Conservation (phyloP, 257 asterid genomes). For the Fraxinus anomala region DNA sequence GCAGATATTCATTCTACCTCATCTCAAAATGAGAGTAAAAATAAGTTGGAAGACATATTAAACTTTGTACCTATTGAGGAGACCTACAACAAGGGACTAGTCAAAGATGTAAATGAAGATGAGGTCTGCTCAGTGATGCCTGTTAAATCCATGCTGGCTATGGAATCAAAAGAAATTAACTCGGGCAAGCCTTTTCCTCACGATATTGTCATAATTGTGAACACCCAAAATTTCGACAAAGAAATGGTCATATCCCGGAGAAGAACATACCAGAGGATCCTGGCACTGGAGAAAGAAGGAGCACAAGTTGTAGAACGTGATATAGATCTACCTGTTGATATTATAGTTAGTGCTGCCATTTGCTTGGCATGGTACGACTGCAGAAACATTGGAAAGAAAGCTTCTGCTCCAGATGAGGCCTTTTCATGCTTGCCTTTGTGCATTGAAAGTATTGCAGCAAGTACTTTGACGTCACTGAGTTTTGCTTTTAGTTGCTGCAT, state of each 20-base stretch:
- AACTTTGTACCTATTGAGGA: slow-evolving; percentile 54
- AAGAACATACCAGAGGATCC: slow-evolving; percentile 87
- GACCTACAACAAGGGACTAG: slow-evolving; percentile 36
- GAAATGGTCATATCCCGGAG: slow-evolving; percentile 93
- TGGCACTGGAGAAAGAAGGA: slow-evolving; percentile 81
- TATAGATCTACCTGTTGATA: slow-evolving; percentile 72
- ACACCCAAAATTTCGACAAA: slow-evolving; percentile 72
- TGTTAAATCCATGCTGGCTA: slow-evolving; percentile 40
- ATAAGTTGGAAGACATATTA: slow-evolving; percentile 55
- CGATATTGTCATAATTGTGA: slow-evolving; percentile 64
- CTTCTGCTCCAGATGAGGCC: slow-evolving; percentile 77
- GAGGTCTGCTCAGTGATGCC: slow-evolving; percentile 46
- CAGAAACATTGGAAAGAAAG: slow-evolving; percentile 78
- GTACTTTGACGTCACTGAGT: slow-evolving; percentile 81
- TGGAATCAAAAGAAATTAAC: slow-evolving; percentile 48
- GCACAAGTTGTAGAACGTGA: slow-evolving; percentile 90
- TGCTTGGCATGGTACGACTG: slow-evolving; percentile 91
- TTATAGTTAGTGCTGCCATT: slow-evolving; percentile 66
- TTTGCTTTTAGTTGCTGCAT: slow-evolving; percentile 92
- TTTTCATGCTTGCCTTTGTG: slow-evolving; percentile 81
- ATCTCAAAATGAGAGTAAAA: slow-evolving; percentile 37
- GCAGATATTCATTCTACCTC: slow-evolving; percentile 44
- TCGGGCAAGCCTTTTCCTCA: slow-evolving; percentile 44
- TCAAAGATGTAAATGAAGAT: slow-evolving; percentile 43
- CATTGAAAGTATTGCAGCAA: slow-evolving; percentile 84